These are phyloP conservation scores for Leishmania major DNA, from an alignment of 208 protist species.

Conservation along the genomic window DNA sequence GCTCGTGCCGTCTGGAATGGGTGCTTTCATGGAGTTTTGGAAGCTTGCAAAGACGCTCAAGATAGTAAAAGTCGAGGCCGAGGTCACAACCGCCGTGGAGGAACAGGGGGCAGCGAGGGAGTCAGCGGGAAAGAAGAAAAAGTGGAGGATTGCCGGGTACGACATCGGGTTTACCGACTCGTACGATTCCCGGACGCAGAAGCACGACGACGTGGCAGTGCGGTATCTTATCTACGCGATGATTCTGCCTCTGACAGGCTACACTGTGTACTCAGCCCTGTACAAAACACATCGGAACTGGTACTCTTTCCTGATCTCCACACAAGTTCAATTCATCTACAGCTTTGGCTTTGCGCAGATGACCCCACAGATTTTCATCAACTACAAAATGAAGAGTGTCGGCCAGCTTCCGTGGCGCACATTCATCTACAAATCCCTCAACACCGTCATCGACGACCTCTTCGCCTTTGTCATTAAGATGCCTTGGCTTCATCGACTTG, in stretches of 20 bases:
- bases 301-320: slow-evolving; percentile 92
- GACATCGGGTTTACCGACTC: slow-evolving; percentile 58
- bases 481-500: slow-evolving; percentile 97
- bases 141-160: slow-evolving; percentile 34
- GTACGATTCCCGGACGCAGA: slow-evolving; percentile 81
- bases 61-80: slow-evolving; percentile 21
- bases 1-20: slow-evolving; percentile 85
- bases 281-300: slow-evolving; percentile 95
- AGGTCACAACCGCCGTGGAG: not conserved
- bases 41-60: slow-evolving; percentile 93
- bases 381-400: slow-evolving; percentile 99
- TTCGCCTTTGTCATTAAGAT: slow-evolving; percentile 99
- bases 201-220: slow-evolving; percentile 93
- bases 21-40: slow-evolving; percentile 96
- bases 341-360: slow-evolving; percentile 98
- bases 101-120: not conserved
- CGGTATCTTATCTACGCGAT: slow-evolving; percentile 94
- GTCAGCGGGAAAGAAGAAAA: not conserved
- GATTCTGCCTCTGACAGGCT: slow-evolving; percentile 91
- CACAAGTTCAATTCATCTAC: slow-evolving; percentile 92
- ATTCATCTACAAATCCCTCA: slow-evolving; percentile 98
- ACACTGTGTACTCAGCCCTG: slow-evolving; percentile 95
- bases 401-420: slow-evolving; percentile 97
- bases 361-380: slow-evolving; percentile 99
- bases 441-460: slow-evolving; percentile 99